Evolutionary conservation across 2,329 filamentous ascomycete genomes (phyloP), one percentile per base, ranked within the genome.

Genomic region (Talaromyces sp.): DNA sequence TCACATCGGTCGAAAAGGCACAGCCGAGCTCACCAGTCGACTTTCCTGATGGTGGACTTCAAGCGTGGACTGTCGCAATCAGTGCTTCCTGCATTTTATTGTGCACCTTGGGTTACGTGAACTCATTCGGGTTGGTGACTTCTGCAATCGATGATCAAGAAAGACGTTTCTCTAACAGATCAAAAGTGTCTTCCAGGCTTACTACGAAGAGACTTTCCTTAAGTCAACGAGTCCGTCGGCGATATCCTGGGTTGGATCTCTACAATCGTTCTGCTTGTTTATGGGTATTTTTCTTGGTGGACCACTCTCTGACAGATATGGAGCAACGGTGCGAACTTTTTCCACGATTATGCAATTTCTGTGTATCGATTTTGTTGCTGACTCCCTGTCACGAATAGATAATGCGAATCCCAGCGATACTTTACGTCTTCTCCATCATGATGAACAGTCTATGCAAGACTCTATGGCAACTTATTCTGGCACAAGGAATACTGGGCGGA

Each of bases 401-500:
- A 4, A 3, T 69, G n/a, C 45, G 41, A 43, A 65, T 65, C 52
- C 61, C 54, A 17, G 43, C 15, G 11, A n/a, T 77, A 11, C 70
- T 70, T 1, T 71, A 66, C 7, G 67, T 78, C 0, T 72, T 79
- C 56, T 67, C 70, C 0, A 56, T 78, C 1, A 75, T 79, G 73
- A 77, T 79, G 74, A 74, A 70, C 8, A 77, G 75, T 10, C 66
- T 80, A 10, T 78, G 76, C 67, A 67, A 69, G 2, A 63, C 74
- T 31, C 74, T 76, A 56, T 79, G 74, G 39, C 77, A 80, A 59
- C 77, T 80, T 37, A 63, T 80, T 2, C 74, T 80, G 8, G 74
- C 75, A 0, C 78, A 80, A 50, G 77, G 74, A 1, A 62, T 79
- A 9, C 67, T 77, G 0, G 66, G 75, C 2, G 75, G 76, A 0